These are phyloP conservation scores for Agaricales sp. DNA, from an alignment of 1,284 basidiomycete species.

Conservation along the genomic window DNA sequence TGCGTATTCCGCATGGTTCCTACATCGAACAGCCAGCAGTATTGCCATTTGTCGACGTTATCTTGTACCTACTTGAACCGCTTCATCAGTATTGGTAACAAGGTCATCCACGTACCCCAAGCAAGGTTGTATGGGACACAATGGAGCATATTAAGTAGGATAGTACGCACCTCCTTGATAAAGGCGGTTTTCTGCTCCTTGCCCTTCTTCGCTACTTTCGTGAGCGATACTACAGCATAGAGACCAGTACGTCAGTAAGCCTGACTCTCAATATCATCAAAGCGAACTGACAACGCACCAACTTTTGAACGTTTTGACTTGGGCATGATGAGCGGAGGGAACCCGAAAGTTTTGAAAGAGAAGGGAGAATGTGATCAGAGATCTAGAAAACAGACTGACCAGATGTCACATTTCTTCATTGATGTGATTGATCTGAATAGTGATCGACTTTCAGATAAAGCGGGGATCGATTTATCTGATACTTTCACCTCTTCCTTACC, in stretches of 20 bases:
- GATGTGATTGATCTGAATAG: too few relatives aligned
- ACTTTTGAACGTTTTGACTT: conserved; percentile 82
- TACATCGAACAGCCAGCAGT: conserved; percentile 92
- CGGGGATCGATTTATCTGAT: too few relatives aligned
- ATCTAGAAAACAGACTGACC: too few relatives aligned
- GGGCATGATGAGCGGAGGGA: too few relatives aligned
- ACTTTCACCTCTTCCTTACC: too few relatives aligned
- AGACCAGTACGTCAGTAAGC: conserved; percentile 8
- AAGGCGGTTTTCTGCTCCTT: conserved; percentile 78
- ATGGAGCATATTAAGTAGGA: conserved; percentile 1
- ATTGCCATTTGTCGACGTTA: conserved; percentile 80
- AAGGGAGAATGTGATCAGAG: too few relatives aligned
- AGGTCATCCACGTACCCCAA: too few relatives aligned
- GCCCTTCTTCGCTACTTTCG: conserved; percentile 76
- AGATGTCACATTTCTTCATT: too few relatives aligned
- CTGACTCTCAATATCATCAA: conserved; percentile 6
- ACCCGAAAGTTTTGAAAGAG: too few relatives aligned
- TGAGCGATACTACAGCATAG: conserved; percentile 51
- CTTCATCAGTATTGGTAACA: neutral
- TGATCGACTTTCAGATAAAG: too few relatives aligned
- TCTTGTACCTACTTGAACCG: conserved; percentile 48
- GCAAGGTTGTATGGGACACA: neutral
- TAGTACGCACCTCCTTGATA: conserved; percentile 63
- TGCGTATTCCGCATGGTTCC: conserved; percentile 93
- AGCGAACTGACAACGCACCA: conserved; percentile 27